A percentile compares a stretch with the other conserved stretches of the same genome.
Conservation (phyloP, 805 yeast species). For the Lachancea kluyveri region DNA sequence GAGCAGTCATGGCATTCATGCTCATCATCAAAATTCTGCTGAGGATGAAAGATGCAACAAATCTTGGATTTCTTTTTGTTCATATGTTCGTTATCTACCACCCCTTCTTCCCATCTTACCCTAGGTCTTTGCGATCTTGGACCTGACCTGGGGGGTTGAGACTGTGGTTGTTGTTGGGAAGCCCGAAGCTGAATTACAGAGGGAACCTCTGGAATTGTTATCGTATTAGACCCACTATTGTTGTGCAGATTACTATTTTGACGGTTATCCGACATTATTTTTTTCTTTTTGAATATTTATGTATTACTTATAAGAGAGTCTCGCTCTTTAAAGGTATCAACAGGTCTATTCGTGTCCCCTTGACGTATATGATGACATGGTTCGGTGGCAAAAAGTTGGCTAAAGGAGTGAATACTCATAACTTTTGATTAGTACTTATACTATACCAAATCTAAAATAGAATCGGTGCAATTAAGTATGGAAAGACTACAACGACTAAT, state of each 20-base stretch:
- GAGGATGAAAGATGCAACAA: constrained; percentile 85
- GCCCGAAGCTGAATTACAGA: constrained; percentile 27
- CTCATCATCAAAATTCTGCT: constrained; percentile 44
- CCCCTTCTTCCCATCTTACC: constrained; percentile 82
- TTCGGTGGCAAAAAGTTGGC: no score
- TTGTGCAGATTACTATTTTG: background rate
- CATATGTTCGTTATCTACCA: constrained; percentile 85
- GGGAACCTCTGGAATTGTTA: constrained; percentile 15
- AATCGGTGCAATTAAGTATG: no score
- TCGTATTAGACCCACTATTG: constrained; percentile 16
- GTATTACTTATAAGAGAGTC: no score
- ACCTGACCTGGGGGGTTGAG: constrained; percentile 1
- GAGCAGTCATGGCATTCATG: constrained; percentile 27
- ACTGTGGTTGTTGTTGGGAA: constrained; percentile 1
- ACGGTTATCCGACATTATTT: background rate
- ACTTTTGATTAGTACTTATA: no score
- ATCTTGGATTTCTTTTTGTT: constrained; percentile 84
- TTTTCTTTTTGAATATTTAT: background rate
- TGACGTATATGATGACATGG: no score
- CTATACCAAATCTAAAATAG: no score
- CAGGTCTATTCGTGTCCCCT: no score
- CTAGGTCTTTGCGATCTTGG: constrained; percentile 34
- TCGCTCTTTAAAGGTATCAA: no score
- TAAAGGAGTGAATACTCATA: no score
- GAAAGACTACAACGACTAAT: constrained; percentile 39